Evolutionary conservation across 768 basidiomycete genomes (phyloP), one percentile per base, ranked within the genome.

Genomic region (Leccinum boreale): DNA sequence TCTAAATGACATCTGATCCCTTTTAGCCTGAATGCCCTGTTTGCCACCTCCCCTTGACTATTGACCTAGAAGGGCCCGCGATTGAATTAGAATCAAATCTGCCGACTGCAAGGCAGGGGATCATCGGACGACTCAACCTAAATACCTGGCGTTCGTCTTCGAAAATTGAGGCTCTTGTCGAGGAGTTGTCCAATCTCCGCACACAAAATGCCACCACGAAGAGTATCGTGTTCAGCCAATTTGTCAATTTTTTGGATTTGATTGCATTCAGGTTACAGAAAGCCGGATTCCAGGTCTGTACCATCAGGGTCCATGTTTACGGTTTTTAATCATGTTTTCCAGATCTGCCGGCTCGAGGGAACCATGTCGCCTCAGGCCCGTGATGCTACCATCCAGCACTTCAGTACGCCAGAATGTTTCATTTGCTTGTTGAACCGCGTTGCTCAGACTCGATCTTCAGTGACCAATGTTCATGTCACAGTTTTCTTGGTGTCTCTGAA

Each of bases 401-500:
- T 97, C 73, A 96, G 92, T 94, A 65, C 45, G 87, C 19, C 4
- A 5, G 12, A 50, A 39, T 17, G 54, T 51, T 23, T 36, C 31
- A n/a, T 26, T 46, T 44, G 4, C 23, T 35, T 26, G 26, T 49
- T 42, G 26, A 28, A 28, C 8, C 12, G 24, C n/a, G 11, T 11
- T 39, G 4, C 10, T 58, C 58, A 17, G 7, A 17, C 49, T 42
- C 33, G 6, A 17, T n/a, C 19, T 49, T 2, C 56, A 94, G 92
- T 94, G 88, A 90, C 89, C 67, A 96, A 89, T 64, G 87, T 94
- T 4, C 85, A 94, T 58, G 93, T 96, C 36, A 98, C 94, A 2
- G 92, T 99, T n/a, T 98, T 99, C 77, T 82, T 99, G 24, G 93
- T 99, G 66, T 91, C 89, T 61, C 78, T 99, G 68, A 98, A 97